Evolutionary conservation across 2,329 filamentous ascomycete genomes (phyloP).

Genomic region (Cyclaneusma minus): DNA sequence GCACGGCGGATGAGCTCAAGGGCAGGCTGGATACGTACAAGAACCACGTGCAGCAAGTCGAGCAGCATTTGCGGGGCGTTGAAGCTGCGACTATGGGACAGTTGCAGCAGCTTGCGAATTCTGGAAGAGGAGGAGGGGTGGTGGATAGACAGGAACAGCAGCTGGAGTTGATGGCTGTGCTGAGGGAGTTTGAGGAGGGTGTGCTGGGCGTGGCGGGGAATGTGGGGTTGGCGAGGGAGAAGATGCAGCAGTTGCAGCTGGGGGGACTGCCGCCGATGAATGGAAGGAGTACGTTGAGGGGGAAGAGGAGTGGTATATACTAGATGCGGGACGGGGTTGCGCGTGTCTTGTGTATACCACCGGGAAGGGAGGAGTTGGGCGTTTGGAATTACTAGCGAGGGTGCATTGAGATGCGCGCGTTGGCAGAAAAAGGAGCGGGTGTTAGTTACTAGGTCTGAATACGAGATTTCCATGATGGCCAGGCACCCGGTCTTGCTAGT

Average conservation of each 20-base stretch:
- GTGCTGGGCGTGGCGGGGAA: constrained; percentile 47
- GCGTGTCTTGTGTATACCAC: too few relatives aligned
- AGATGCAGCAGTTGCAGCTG: constrained; percentile 39
- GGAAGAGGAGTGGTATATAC: constrained; percentile 3
- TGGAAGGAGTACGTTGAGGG: constrained; percentile 4
- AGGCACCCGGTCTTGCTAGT: too few relatives aligned
- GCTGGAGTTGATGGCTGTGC: constrained; percentile 37
- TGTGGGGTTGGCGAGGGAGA: constrained; percentile 42
- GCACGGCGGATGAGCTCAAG: constrained; percentile 44
- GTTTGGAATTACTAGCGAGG: too few relatives aligned
- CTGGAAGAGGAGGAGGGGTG: constrained; percentile 21
- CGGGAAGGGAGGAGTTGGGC: too few relatives aligned
- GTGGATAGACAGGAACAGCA: constrained; percentile 26
- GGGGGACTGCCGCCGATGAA: constrained; percentile 24
- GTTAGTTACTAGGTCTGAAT: too few relatives aligned
- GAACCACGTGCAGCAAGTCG: constrained; percentile 45
- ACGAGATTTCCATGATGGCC: too few relatives aligned
- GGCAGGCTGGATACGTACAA: constrained; percentile 40
- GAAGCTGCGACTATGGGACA: constrained; percentile 43
- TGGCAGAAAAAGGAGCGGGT: too few relatives aligned
- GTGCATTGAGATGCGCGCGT: too few relatives aligned
- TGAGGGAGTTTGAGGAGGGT: constrained; percentile 49
- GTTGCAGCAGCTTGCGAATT: constrained; percentile 35
- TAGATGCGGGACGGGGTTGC: too few relatives aligned
- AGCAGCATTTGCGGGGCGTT: constrained; percentile 48